These are phyloP conservation scores for Linnemannia hyalina DNA, from an alignment of 192 early-diverging fungal species.

Conservation along the genomic window DNA sequence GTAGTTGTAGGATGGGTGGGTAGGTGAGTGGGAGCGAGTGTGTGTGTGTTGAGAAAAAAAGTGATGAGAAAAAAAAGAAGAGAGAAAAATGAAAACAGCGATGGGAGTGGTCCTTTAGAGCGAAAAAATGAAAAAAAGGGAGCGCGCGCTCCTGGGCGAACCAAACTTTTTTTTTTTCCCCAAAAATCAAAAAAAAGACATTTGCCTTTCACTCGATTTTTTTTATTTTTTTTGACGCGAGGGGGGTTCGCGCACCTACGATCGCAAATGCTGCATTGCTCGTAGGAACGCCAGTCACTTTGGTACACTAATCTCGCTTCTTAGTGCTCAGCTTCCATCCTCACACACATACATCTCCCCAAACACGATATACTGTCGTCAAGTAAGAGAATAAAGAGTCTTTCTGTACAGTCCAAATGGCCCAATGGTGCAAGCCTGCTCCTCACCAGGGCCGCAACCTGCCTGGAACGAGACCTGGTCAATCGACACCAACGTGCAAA, in stretches of 20 bases:
- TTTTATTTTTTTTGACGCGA: background rate
- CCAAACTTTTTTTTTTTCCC: too few relatives aligned
- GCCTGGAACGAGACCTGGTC: too few relatives aligned
- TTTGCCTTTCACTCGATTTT: background rate
- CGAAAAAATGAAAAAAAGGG: too few relatives aligned
- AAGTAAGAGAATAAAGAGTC: background rate
- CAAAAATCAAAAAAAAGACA: too few relatives aligned
- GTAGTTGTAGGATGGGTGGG: conserved; percentile 2
- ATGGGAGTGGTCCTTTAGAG: too few relatives aligned
- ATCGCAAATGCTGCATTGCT: background rate
- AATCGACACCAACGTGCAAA: too few relatives aligned
- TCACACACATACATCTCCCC: background rate
- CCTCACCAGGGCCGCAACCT: too few relatives aligned
- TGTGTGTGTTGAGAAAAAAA: background rate
- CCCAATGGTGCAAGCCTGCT: too few relatives aligned
- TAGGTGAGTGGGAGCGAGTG: background rate
- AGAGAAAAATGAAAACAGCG: background rate
- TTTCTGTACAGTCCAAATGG: too few relatives aligned
- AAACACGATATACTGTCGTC: background rate
- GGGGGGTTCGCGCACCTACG: background rate
- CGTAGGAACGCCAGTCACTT: too few relatives aligned
- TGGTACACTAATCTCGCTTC: too few relatives aligned
- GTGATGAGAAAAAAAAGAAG: conserved; percentile 11
- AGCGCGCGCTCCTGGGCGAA: too few relatives aligned
- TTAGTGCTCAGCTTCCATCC: background rate